Evolutionary conservation across 306 rosid species (phyloP).

Genomic region (Dryas alaskensis): DNA sequence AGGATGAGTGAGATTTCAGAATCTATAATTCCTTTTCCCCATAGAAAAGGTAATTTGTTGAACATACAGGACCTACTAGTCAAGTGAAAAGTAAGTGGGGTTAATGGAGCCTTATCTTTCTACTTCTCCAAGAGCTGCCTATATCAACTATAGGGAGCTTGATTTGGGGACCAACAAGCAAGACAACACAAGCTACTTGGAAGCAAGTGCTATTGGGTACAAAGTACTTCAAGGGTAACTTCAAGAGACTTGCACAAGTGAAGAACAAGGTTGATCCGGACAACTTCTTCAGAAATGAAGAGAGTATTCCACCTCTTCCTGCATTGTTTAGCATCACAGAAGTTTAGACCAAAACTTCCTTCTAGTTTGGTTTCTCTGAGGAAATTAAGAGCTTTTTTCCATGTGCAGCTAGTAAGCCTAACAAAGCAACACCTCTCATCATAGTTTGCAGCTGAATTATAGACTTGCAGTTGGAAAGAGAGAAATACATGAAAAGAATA

Average conservation of each 20-base stretch:
- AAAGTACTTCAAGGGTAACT: constrained; percentile 44
- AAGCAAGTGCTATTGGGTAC: constrained; percentile 42
- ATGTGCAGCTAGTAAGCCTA: neutral
- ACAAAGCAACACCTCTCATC: neutral
- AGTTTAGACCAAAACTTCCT: neutral
- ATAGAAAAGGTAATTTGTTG: constrained; percentile 47
- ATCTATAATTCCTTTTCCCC: constrained; percentile 49
- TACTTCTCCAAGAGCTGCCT: constrained; percentile 47
- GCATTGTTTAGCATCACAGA: neutral
- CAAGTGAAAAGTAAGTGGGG: constrained; percentile 37
- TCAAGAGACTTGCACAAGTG: constrained; percentile 38
- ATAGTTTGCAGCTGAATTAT: neutral
- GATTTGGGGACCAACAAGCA: constrained; percentile 38
- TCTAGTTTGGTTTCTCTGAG: neutral
- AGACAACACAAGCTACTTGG: constrained; percentile 29
- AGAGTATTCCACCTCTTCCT: constrained; percentile 59
- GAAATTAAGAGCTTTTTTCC: neutral
- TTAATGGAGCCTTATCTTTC: constrained; percentile 54
- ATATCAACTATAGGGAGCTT: constrained; percentile 59
- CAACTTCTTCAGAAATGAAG: constrained; percentile 46
- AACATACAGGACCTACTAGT: constrained; percentile 39
- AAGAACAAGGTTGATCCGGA: constrained; percentile 42
- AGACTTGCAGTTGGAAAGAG: too few species aligned
- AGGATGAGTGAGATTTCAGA: constrained; percentile 49
- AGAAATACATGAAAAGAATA: too few species aligned